These are phyloP conservation scores for Suillus plorans DNA, from an alignment of 768 basidiomycete genomes.

Conservation along the genomic window DNA sequence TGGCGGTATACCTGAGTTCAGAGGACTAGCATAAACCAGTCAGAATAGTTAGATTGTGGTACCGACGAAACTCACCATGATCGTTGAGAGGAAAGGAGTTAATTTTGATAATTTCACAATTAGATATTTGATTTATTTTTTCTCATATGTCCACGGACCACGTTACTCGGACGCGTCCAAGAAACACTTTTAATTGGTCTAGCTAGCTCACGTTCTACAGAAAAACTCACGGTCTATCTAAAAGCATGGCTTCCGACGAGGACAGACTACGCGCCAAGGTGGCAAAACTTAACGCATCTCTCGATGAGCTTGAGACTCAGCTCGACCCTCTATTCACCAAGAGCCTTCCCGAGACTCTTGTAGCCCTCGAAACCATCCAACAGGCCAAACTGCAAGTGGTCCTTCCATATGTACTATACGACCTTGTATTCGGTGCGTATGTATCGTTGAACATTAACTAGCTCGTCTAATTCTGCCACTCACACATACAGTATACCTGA, in stretches of 20 bases:
- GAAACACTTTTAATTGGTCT: background rate
- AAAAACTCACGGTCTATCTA: background rate
- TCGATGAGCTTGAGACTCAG: slow-evolving; percentile 66
- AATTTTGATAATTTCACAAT: background rate
- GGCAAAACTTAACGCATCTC: slow-evolving; percentile 49
- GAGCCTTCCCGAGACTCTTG: slow-evolving; percentile 63
- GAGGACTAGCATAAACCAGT: slow-evolving; percentile 56
- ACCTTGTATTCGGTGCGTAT: slow-evolving; percentile 77
- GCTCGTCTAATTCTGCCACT: background rate
- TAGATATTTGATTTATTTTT: background rate
- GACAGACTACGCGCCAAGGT: slow-evolving; percentile 41
- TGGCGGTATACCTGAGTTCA: slow-evolving; percentile 93
- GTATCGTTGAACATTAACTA: background rate
- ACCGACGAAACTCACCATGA: slow-evolving; percentile 22
- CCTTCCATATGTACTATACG: slow-evolving; percentile 81
- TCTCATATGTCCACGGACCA: background rate
- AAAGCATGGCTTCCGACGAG: slow-evolving; percentile 37
- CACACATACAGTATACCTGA: slow-evolving; percentile 65
- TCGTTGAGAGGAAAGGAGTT: slow-evolving; percentile 10
- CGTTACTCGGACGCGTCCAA: background rate
- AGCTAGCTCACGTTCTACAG: background rate
- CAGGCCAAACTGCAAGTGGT: slow-evolving; percentile 81
- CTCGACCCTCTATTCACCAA: slow-evolving; percentile 69
- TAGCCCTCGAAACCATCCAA: slow-evolving; percentile 67
- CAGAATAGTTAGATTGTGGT: background rate